phyloP scores from a whole-genome alignment of 2,329 filamentous ascomycete genomes.

The Alternaria brassicicola region DNA sequence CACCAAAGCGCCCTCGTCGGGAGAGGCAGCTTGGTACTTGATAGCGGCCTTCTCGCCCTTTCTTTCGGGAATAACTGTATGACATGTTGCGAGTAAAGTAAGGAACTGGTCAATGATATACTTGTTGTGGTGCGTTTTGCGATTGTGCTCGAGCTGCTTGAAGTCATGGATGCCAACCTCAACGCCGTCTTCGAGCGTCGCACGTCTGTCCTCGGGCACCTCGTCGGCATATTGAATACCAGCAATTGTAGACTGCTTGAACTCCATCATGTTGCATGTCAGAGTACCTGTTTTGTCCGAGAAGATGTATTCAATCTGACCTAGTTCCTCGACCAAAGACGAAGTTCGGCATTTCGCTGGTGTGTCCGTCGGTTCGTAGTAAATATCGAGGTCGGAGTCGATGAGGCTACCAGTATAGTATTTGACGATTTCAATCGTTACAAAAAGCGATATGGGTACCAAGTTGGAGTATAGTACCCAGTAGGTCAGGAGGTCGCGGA shows the following conservation, averaged over 20 bases:
- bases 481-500: slow-evolving; percentile 94
- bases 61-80: slow-evolving; percentile 95
- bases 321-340: slow-evolving; percentile 93
- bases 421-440: slow-evolving; percentile 96
- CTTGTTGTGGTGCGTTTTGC: slow-evolving; percentile 64
- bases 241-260: slow-evolving; percentile 90
- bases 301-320: slow-evolving; percentile 98
- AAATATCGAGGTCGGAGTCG: slow-evolving; percentile 96
- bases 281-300: slow-evolving; percentile 97
- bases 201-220: slow-evolving; percentile 86
- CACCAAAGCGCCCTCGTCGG: slow-evolving; percentile 95
- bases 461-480: slow-evolving; percentile 98
- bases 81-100: slow-evolving; percentile 83
- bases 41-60: slow-evolving; percentile 81
- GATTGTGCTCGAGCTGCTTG: slow-evolving; percentile 73
- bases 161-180: slow-evolving; percentile 86
- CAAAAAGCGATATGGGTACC: slow-evolving; percentile 96
- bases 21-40: slow-evolving; percentile 97
- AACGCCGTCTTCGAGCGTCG: slow-evolving; percentile 76
- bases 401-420: slow-evolving; percentile 98
- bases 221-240: slow-evolving; percentile 94
- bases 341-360: slow-evolving; percentile 95
- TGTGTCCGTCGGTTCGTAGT: slow-evolving; percentile 93
- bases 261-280: slow-evolving; percentile 99
- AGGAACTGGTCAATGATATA: slow-evolving; percentile 83